Evolutionary conservation across 257 asterid species (phyloP), one percentile per base, ranked within the genome.

Genomic region (Voacanga thouarsii): DNA sequence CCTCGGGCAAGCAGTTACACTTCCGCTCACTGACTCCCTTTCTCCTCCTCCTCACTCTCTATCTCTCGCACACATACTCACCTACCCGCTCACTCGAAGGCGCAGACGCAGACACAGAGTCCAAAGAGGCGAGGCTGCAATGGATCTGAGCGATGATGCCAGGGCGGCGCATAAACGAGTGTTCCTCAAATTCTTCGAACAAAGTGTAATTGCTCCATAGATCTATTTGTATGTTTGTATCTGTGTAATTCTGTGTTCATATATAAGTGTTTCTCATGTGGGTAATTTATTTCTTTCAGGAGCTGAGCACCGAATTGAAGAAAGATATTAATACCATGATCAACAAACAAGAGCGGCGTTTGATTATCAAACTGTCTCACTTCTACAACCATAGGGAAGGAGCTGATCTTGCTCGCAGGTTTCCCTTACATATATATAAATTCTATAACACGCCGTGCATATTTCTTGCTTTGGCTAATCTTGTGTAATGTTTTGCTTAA

Each of bases 111-210:
- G 63, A 55, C 44, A 18, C 77, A 72, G 68, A 45, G 68, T 43
- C 63, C 33, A 72, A 28, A 67, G 61, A 67, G 76, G 24, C 24
- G 77, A 55, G n/a, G 82, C 72, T 26, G 26, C 55, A 51, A 92
- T 94, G 98, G 98, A 94, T 87, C 89, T 94, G 71, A 92, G 95
- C 87, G 98, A 94, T 33, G 97, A 90, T 71, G 88, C 88, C 15
- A 82, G 99, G 82, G 83, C 91, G 4, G 87, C 96, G 80, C 97
- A 94, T 85, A 91, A 90, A 89, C 89, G 95, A 53, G 89, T 90
- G 12, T 92, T 94, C 80, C 92, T 89, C 89, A 91, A 94, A 71
- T 94, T 91, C 85, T 94, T 94, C 89, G 97, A 92, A 65, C 96
- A 92, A 78, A 87, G 90, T 74, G 97, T 92, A 80, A 85, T 60